Evolutionary conservation across 2,329 filamentous ascomycete species (phyloP).

Genomic region (Parastagonospora avenae): DNA sequence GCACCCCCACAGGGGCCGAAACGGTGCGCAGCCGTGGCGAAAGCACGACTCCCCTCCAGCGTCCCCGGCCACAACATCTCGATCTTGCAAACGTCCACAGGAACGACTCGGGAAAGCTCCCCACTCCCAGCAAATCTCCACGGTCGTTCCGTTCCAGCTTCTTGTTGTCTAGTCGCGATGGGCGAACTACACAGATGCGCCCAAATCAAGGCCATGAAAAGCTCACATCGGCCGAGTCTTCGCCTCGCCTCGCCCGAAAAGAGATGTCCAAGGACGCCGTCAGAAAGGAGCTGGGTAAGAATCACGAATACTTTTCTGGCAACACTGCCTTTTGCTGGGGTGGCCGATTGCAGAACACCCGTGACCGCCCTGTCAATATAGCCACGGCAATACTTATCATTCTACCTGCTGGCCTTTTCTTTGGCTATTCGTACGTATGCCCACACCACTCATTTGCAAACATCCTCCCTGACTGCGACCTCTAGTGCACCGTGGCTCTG

Average conservation of each 20-base stretch:
- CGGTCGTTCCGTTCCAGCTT: slow-evolving; percentile 79
- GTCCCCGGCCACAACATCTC: slow-evolving; percentile 59
- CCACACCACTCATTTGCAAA: background rate
- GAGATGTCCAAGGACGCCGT: slow-evolving; percentile 50
- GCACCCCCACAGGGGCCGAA: slow-evolving; percentile 68
- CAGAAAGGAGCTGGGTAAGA: slow-evolving; percentile 64
- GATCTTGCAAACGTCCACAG: slow-evolving; percentile 67
- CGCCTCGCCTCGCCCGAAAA: slow-evolving; percentile 63
- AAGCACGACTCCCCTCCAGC: slow-evolving; percentile 77
- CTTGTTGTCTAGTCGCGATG: slow-evolving; percentile 65
- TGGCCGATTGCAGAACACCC: slow-evolving; percentile 86
- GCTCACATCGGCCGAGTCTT: slow-evolving; percentile 79
- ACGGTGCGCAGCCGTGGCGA: slow-evolving; percentile 71
- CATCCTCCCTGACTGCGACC: slow-evolving; percentile 14
- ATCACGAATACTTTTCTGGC: slow-evolving; percentile 91
- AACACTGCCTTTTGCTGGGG: slow-evolving; percentile 90
- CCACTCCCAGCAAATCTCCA: slow-evolving; percentile 71
- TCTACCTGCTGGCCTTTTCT: slow-evolving; percentile 80
- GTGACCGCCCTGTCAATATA: slow-evolving; percentile 85
- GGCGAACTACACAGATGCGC: slow-evolving; percentile 54
- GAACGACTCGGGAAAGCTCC: slow-evolving; percentile 57
- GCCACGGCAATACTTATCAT: slow-evolving; percentile 82
- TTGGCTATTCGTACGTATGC: slow-evolving; percentile 70
- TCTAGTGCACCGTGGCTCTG: slow-evolving; percentile 77
- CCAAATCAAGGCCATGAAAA: slow-evolving; percentile 71